phyloP scores from a whole-genome alignment of 148 eudicot genomes.

The Mesembryanthemum crystallinum region DNA sequence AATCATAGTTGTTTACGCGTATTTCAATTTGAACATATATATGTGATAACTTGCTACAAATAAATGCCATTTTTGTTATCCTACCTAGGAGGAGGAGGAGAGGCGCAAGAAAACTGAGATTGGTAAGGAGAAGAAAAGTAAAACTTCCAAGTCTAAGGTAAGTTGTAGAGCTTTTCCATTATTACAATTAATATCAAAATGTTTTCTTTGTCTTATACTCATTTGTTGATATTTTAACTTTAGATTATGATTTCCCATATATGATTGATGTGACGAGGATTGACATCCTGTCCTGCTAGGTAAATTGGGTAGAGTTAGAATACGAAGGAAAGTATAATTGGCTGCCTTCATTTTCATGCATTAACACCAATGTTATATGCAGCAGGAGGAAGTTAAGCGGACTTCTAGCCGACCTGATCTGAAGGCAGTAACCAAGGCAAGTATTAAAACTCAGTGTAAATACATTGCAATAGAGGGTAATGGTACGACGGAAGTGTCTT shows the following conservation, averaged over 20 bases:
- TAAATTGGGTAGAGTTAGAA: conserved; percentile 6
- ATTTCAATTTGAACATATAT: not conserved
- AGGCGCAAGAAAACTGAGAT: conserved; percentile 22
- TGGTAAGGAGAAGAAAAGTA: not conserved
- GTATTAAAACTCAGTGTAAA: conserved; percentile 23
- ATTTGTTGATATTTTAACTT: not conserved
- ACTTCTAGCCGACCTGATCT: conserved; percentile 63
- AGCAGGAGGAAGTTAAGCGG: conserved; percentile 32
- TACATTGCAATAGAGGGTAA: not conserved
- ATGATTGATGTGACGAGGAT: not conserved
- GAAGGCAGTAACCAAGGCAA: conserved; percentile 63
- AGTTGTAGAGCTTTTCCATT: not conserved
- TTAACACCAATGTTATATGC: not conserved
- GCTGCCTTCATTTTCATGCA: not conserved
- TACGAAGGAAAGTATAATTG: not conserved
- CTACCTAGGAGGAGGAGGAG: conserved; percentile 30
- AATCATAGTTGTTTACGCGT: not conserved
- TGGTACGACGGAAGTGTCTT: not conserved
- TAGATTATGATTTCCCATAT: not conserved
- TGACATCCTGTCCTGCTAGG: not conserved
- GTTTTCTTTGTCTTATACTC: not conserved
- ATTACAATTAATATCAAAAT: not conserved
- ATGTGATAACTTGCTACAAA: not conserved
- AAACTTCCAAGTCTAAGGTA: conserved; percentile 24
- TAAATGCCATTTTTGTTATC: not conserved